phyloP scores from a whole-genome alignment of 139 green algal species.

The Tetradesmus lagerheimii region DNA sequence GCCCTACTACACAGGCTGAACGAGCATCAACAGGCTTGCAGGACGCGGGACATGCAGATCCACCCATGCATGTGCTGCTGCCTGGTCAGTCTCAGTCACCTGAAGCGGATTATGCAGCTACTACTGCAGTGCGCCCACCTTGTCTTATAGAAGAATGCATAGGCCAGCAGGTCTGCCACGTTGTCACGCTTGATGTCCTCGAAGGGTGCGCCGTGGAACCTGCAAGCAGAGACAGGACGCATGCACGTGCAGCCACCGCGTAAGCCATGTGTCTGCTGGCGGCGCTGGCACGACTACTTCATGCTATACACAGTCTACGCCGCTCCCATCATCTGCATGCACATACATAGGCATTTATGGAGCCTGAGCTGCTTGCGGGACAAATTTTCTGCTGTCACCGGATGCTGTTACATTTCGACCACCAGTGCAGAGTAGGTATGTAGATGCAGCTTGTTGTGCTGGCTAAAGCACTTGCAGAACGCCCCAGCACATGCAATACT shows the following conservation, averaged over 20 bases:
- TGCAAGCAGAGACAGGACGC: background rate
- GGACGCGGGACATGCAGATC: too few relatives aligned
- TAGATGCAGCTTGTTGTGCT: background rate
- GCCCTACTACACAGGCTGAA: background rate
- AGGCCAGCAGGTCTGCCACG: slow-evolving; percentile 55
- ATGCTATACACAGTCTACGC: too few relatives aligned
- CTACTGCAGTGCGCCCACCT: background rate
- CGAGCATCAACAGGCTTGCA: background rate
- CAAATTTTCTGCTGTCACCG: too few relatives aligned
- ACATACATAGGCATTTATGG: too few relatives aligned
- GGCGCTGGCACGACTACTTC: too few relatives aligned
- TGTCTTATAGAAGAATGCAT: slow-evolving; percentile 51
- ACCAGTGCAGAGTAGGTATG: background rate
- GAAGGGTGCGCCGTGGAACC: slow-evolving; percentile 35
- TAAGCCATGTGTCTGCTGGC: background rate
- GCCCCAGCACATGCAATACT: background rate
- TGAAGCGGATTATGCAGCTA: background rate
- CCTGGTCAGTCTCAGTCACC: too few relatives aligned
- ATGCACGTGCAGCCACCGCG: background rate
- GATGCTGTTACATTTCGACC: background rate
- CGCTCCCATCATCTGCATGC: too few relatives aligned
- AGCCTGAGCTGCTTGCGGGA: too few relatives aligned
- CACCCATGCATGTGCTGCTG: too few relatives aligned
- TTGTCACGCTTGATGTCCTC: slow-evolving; percentile 49
- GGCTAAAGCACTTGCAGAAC: background rate